Evolutionary conservation across 257 asterid genomes (phyloP).

Genomic region (Datura wrightii): DNA sequence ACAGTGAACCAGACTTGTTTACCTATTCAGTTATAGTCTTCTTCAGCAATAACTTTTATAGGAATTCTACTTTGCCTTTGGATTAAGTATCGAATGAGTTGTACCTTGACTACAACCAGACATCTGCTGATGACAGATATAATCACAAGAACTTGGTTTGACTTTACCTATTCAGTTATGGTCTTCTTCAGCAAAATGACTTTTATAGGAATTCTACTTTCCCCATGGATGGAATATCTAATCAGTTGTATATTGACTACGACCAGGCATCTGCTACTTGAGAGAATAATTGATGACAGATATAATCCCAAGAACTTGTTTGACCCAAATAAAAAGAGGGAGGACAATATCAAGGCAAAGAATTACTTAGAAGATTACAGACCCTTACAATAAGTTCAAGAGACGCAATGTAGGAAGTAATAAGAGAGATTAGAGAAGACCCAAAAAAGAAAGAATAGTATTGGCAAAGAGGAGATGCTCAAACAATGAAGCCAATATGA

Average conservation of each 20-base stretch:
- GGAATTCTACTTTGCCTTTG: background rate
- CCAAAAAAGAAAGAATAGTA: background rate
- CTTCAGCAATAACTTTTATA: background rate
- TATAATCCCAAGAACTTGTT: background rate
- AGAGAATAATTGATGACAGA: slow-evolving; percentile 16
- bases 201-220: background rate
- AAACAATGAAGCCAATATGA: background rate
- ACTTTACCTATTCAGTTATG: background rate
- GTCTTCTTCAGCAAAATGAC: background rate
- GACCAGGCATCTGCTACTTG: background rate
- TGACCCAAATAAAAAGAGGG: background rate
- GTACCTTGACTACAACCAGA: background rate
- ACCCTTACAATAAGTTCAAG: slow-evolving; percentile 18
- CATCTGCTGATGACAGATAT: slow-evolving; percentile 6
- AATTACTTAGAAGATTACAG: slow-evolving; percentile 5
- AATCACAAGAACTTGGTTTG: background rate
- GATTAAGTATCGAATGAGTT: slow-evolving; percentile 9
- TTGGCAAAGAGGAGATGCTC: background rate
- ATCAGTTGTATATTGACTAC: background rate
- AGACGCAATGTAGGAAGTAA: background rate
- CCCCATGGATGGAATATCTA: background rate
- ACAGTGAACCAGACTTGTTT: background rate
- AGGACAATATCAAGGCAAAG: background rate
- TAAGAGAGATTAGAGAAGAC: slow-evolving; percentile 16
- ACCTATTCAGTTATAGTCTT: background rate